Evolutionary conservation across 192 early-diverging fungal genomes (phyloP), one percentile per base, ranked within the genome.

Genomic region (Dissophora globulifera): DNA sequence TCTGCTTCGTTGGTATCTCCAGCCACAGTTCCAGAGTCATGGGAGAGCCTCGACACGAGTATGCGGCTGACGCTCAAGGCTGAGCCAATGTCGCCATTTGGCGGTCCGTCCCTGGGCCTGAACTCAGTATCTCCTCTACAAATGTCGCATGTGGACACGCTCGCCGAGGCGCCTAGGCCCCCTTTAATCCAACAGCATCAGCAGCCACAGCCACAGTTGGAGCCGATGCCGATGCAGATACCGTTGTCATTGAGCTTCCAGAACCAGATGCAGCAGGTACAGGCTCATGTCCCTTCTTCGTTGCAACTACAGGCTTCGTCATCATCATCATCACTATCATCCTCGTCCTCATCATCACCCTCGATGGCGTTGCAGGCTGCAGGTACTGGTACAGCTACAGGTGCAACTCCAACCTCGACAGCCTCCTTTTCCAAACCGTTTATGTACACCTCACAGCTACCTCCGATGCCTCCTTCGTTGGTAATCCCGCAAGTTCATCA

Each of bases 61-160:
- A 16, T 17, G 42, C 51, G 55, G 23, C 27, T 43, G 17, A 32
- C 51, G 31, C 46, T 72, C 15, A 72, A 72, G 46, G 29, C 19
- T 26, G 69, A 72, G 47, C 69, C 69, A 3, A 48, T 64, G 33
- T 64, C 69, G 0, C 61, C 69, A 5, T 64, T 58, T 48, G 33
- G 27, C 25, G 49, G 55, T 23, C 25, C 48, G 27, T 46, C 41
- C 38, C 30, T 45, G 29, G n/a, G 47, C 20, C 27, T 46, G 16
- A 27, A 23, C 27, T 20, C n/a, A n/a, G n/a, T 50, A 19, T 47
- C 43, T 42, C 51, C 50, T 0, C 49, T 42, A 10, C 62, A 64
- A 66, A 29, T 38, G 9, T n/a, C n/a, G n/a, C 16, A 17, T 32
- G 19, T 42, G n/a, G 29, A 57, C 3, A 13, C 45, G 29, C 64